Conservation (phyloP, 2,329 filamentous ascomycete species). For the Hortaea sp. region DNA sequence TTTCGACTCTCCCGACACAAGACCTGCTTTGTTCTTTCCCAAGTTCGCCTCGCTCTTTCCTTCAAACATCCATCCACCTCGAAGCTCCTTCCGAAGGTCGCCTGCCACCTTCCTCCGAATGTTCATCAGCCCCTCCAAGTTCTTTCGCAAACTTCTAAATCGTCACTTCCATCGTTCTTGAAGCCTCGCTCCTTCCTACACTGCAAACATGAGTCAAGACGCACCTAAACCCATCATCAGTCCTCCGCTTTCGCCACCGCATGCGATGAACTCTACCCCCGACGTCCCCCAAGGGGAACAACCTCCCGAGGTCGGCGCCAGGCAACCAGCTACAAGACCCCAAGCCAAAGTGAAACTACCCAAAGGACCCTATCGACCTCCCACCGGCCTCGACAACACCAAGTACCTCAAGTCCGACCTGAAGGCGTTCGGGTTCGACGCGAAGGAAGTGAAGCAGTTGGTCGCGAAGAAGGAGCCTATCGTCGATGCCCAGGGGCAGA, state of each 20-base stretch:
- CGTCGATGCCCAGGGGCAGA: neutral
- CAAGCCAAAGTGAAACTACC: neutral
- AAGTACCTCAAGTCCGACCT: slow-evolving; percentile 5
- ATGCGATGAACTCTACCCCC: too few relatives aligned
- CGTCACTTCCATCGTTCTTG: neutral
- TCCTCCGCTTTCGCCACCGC: too few relatives aligned
- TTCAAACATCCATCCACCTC: too few relatives aligned
- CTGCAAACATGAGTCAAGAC: too few relatives aligned
- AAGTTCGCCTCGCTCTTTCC: too few relatives aligned
- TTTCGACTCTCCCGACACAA: too few relatives aligned
- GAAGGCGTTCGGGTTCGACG: slow-evolving; percentile 2
- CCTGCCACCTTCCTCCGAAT: neutral
- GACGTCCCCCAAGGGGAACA: neutral
- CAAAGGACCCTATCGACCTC: neutral
- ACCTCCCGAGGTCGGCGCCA: neutral
- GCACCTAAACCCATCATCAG: too few relatives aligned
- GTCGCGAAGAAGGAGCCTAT: neutral
- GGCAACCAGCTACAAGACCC: neutral
- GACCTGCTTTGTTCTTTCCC: too few relatives aligned
- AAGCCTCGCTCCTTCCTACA: too few relatives aligned
- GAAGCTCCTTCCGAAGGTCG: neutral
- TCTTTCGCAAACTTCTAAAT: neutral
- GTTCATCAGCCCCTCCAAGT: neutral
- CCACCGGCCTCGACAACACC: neutral
- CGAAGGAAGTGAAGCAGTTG: neutral